Conservation (phyloP, 139 green algal genomes). For the Tetraselmis striata region DNA sequence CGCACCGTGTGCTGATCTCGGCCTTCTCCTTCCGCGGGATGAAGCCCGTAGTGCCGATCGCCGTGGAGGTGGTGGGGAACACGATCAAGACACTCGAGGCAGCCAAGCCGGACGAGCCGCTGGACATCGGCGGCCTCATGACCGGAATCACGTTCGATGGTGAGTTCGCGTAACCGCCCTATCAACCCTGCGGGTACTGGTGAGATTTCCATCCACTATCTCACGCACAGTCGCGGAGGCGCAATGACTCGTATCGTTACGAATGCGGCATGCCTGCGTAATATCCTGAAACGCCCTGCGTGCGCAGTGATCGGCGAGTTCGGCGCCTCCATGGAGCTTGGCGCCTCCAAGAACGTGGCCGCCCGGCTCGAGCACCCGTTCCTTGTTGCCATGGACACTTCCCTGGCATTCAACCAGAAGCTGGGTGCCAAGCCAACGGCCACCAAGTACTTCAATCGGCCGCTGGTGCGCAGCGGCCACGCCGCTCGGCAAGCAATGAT, state of each 20-base stretch:
- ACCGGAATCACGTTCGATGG: conserved; percentile 21
- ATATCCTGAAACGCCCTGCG: too few relatives aligned
- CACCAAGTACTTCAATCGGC: neutral
- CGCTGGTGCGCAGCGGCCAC: neutral
- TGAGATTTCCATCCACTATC: too few relatives aligned
- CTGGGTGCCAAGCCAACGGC: neutral
- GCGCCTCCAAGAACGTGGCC: neutral
- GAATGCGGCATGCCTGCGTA: too few relatives aligned
- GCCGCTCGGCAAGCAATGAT: neutral
- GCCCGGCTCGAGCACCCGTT: neutral
- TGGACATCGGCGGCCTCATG: conserved; percentile 10
- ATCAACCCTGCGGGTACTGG: too few relatives aligned
- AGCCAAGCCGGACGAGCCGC: neutral
- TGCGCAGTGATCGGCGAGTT: neutral
- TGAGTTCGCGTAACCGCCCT: conserved; percentile 8
- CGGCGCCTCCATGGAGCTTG: neutral
- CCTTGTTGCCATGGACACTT: neutral
- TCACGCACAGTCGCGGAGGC: too few relatives aligned
- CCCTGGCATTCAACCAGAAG: neutral
- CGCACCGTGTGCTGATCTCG: conserved; percentile 15
- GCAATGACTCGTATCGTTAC: too few relatives aligned
- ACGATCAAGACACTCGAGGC: conserved; percentile 7
- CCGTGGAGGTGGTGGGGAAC: neutral
- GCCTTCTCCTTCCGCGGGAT: conserved; percentile 10
- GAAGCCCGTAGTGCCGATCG: conserved; percentile 7